phyloP scores from a whole-genome alignment of 495 filamentous ascomycete genomes.

The Coniosporium apollinis region DNA sequence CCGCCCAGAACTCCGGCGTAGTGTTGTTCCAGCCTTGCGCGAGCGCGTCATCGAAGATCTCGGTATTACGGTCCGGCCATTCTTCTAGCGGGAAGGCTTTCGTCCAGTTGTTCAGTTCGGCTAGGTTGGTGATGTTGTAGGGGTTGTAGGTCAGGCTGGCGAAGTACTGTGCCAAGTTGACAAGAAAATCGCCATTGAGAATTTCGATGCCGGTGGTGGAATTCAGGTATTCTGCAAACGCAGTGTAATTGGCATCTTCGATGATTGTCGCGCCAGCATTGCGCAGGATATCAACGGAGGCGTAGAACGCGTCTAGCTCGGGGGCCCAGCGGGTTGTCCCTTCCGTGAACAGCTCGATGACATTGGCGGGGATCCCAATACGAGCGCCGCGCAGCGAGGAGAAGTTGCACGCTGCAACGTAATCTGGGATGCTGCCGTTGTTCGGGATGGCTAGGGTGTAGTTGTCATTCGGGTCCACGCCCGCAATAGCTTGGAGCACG shows the following conservation, averaged over 20 bases:
- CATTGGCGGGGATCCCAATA: slow-evolving; percentile 37
- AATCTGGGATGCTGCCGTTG: slow-evolving; percentile 27
- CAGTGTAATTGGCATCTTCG: slow-evolving; percentile 36
- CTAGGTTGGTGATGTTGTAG: slow-evolving; percentile 20
- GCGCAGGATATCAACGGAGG: slow-evolving; percentile 24
- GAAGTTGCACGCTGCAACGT: slow-evolving; percentile 33
- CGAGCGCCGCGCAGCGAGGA: slow-evolving; percentile 30
- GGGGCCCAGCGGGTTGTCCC: no score
- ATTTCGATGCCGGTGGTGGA: slow-evolving; percentile 14
- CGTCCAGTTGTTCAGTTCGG: slow-evolving; percentile 29
- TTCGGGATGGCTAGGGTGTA: slow-evolving; percentile 37
- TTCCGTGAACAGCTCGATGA: slow-evolving; percentile 22
- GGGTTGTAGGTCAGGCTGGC: slow-evolving; percentile 26
- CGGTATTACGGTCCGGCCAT: slow-evolving; percentile 33
- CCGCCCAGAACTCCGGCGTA: slow-evolving; percentile 19
- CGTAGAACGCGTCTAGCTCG: slow-evolving; percentile 29
- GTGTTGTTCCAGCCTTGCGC: slow-evolving; percentile 21
- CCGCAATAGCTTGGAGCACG: slow-evolving; percentile 45
- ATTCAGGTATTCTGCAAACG: slow-evolving; percentile 19
- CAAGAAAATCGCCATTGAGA: slow-evolving; percentile 23
- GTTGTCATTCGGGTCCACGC: slow-evolving; percentile 32
- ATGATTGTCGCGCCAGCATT: slow-evolving; percentile 35
- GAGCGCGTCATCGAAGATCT: slow-evolving; percentile 29
- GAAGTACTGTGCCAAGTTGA: slow-evolving; percentile 20
- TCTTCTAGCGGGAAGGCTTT: slow-evolving; percentile 28